phyloP scores from a whole-genome alignment of 139 green algal genomes.

The Haematococcus sp. region DNA sequence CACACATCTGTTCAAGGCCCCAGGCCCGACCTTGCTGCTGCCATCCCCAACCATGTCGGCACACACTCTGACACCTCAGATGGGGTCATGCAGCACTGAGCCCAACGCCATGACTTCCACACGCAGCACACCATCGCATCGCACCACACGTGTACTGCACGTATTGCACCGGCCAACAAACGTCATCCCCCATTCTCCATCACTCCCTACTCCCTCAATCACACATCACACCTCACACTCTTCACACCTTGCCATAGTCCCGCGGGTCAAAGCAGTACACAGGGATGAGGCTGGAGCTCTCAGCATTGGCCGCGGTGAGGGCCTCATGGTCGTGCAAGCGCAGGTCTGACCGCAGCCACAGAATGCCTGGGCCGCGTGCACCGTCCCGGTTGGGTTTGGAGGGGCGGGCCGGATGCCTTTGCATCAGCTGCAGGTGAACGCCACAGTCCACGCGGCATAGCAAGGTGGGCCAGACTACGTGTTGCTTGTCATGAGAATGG shows the following conservation, averaged over 20 bases:
- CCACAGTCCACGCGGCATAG: background rate
- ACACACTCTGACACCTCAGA: too few relatives aligned
- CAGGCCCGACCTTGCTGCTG: too few relatives aligned
- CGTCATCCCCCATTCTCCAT: too few relatives aligned
- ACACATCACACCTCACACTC: background rate
- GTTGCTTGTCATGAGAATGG: background rate
- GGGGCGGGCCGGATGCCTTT: background rate
- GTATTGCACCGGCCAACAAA: too few relatives aligned
- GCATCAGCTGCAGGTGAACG: background rate
- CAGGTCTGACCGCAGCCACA: conserved; percentile 65
- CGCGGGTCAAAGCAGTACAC: conserved; percentile 68
- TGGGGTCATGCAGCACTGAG: too few relatives aligned
- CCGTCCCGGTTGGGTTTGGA: background rate
- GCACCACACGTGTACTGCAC: too few relatives aligned
- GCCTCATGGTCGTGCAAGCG: conserved; percentile 64
- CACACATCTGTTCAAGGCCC: too few relatives aligned
- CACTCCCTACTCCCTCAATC: too few relatives aligned
- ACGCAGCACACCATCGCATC: too few relatives aligned
- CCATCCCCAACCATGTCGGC: too few relatives aligned
- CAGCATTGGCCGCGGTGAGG: conserved; percentile 27
- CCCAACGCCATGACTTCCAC: too few relatives aligned
- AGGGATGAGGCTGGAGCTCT: conserved; percentile 38
- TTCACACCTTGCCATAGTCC: conserved; percentile 52
- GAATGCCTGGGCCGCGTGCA: conserved; percentile 21
- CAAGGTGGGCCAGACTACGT: background rate